phyloP scores from a whole-genome alignment of 768 basidiomycete species.

The Hygrocybe coccinea region DNA sequence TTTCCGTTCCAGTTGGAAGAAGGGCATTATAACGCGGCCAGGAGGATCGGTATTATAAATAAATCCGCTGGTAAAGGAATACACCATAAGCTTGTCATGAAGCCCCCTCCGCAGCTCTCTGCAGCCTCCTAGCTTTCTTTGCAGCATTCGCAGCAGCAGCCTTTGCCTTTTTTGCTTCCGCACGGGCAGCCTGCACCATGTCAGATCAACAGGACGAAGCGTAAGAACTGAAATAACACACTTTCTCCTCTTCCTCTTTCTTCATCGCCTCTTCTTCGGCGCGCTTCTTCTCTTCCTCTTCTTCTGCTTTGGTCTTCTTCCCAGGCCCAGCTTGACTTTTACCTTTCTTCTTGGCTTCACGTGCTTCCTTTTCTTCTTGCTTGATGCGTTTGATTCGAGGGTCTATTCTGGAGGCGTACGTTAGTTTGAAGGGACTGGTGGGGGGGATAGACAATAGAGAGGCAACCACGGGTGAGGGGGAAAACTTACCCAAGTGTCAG shows the following conservation, averaged over 20 bases:
- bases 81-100: not conserved
- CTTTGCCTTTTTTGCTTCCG: conserved; percentile 80
- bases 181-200: conserved; percentile 45
- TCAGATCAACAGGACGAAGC: not conserved
- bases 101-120: conserved; percentile 35
- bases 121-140: conserved; percentile 77
- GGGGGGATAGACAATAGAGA: not conserved
- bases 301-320: conserved; percentile 68
- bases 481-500: conserved; percentile 52
- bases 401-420: conserved; percentile 61
- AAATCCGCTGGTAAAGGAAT: not conserved
- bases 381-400: conserved; percentile 97
- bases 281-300: conserved; percentile 68
- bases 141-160: conserved; percentile 84
- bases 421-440: too few species aligned
- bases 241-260: conserved; percentile 84
- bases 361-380: conserved; percentile 89
- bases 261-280: conserved; percentile 67
- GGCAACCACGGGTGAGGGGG: not conserved
- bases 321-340: conserved; percentile 42
- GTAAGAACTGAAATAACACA: conserved; percentile 23
- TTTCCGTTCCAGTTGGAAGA: too few species aligned
- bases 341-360: conserved; percentile 79
- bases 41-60: too few species aligned
- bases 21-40: too few species aligned